Conservation (phyloP, 1,284 basidiomycete genomes). For the Flammula alnicola region DNA sequence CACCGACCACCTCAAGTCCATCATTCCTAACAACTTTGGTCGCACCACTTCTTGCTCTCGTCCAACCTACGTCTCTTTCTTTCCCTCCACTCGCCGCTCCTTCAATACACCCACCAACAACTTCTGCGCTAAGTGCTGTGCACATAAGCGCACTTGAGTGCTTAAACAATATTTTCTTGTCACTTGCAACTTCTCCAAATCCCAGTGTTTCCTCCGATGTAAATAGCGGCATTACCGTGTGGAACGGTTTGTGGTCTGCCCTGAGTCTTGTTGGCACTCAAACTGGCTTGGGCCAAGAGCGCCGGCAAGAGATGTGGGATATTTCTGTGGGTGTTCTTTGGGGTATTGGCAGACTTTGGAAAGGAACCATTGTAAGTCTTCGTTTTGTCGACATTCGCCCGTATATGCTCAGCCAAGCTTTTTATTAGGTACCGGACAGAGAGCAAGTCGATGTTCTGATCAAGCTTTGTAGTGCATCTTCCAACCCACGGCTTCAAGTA, state of each 20-base stretch:
- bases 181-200: slow-evolving; percentile 57
- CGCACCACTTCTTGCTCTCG: slow-evolving; percentile 65
- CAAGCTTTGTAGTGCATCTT: slow-evolving; percentile 60
- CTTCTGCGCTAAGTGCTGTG: slow-evolving; percentile 79
- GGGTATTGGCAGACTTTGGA: slow-evolving; percentile 74
- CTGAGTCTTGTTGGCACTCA: slow-evolving; percentile 64
- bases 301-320: slow-evolving; percentile 72
- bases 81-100: slow-evolving; percentile 74
- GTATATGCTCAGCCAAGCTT: neutral
- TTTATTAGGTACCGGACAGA: slow-evolving; percentile 46
- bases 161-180: slow-evolving; percentile 88
- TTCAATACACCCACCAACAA: slow-evolving; percentile 83
- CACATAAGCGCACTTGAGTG: slow-evolving; percentile 89
- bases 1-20: slow-evolving; percentile 28
- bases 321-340: slow-evolving; percentile 80
- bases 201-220: slow-evolving; percentile 47
- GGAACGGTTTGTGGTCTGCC: slow-evolving; percentile 64
- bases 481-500: slow-evolving; percentile 63
- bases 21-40: slow-evolving; percentile 54
- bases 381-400: neutral
- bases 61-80: slow-evolving; percentile 76
- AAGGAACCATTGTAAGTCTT: slow-evolving; percentile 58
- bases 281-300: slow-evolving; percentile 63
- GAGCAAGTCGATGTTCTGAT: slow-evolving; percentile 72
- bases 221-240: slow-evolving; percentile 56